Conservation (phyloP, 108 stramenopile genomes). For the Cyclotella kingstonii region DNA sequence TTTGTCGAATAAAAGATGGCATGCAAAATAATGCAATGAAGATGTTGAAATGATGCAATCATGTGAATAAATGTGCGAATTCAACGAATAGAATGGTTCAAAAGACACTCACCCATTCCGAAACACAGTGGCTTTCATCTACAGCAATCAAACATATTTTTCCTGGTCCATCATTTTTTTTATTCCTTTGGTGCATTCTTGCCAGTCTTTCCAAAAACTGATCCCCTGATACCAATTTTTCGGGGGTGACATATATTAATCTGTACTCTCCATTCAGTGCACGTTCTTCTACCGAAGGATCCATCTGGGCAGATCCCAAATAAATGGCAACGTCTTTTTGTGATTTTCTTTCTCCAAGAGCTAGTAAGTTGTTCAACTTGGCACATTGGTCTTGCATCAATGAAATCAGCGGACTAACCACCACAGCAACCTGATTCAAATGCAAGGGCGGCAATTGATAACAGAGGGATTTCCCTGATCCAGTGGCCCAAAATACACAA, state of each 20-base stretch:
- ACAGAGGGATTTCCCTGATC: constrained; percentile 85
- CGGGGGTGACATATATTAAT: constrained; percentile 92
- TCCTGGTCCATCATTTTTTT: constrained; percentile 2
- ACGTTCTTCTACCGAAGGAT: constrained; percentile 46
- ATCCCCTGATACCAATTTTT: constrained; percentile 61
- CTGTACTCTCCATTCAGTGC: constrained; percentile 60
- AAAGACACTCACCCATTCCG: constrained; percentile 64
- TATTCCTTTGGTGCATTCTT: constrained; percentile 36
- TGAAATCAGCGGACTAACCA: constrained; percentile 75
- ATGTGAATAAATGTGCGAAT: neutral
- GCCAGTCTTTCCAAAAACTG: constrained; percentile 53
- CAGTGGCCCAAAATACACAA: constrained; percentile 93
- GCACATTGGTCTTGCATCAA: constrained; percentile 92
- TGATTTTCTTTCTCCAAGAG: constrained; percentile 29
- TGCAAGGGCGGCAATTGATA: constrained; percentile 91
- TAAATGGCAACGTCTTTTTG: constrained; percentile 49
- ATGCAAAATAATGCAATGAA: neutral
- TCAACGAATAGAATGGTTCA: constrained; percentile 43
- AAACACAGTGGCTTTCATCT: constrained; percentile 95
- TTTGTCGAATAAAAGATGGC: neutral
- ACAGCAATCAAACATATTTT: constrained; percentile 77
- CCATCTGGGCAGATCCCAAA: constrained; percentile 63
- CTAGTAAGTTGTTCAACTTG: constrained; percentile 49
- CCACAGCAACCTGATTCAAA: constrained; percentile 48
- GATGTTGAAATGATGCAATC: neutral